These are phyloP conservation scores for Melanopsichium pennsylvanicum DNA, from an alignment of 1,284 basidiomycete species.

Conservation along the genomic window DNA sequence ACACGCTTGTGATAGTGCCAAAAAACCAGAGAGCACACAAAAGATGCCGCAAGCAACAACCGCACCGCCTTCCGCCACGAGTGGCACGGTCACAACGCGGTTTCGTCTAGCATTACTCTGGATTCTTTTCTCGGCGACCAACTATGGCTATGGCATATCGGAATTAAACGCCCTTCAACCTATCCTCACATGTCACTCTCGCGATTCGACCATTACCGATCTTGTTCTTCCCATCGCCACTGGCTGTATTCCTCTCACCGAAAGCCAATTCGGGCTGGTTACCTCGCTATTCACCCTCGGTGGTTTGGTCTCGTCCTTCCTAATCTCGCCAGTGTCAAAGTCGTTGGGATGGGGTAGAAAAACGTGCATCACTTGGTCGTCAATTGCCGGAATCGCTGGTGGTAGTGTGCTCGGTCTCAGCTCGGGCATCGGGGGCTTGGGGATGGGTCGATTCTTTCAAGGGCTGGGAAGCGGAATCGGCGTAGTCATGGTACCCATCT, in stretches of 20 bases:
- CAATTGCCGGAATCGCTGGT: slow-evolving; percentile 21
- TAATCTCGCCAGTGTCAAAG: slow-evolving; percentile 34
- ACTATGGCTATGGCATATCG: slow-evolving; percentile 62
- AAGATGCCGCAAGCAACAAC: background rate
- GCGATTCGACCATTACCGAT: slow-evolving; percentile 2
- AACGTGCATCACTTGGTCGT: slow-evolving; percentile 27
- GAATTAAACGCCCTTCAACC: slow-evolving; percentile 60
- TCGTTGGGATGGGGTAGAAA: slow-evolving; percentile 25
- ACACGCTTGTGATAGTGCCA: too few species aligned
- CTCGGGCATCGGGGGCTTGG: too few species aligned
- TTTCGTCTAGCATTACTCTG: slow-evolving; percentile 48
- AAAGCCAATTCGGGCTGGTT: slow-evolving; percentile 74
- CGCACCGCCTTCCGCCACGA: background rate
- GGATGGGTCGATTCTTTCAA: too few species aligned
- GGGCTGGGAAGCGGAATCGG: slow-evolving; percentile 69
- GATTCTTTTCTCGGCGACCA: slow-evolving; percentile 54
- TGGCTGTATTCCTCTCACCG: slow-evolving; percentile 40
- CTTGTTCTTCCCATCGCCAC: slow-evolving; percentile 22
- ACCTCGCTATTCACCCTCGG: slow-evolving; percentile 88
- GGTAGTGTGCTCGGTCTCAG: slow-evolving; percentile 23
- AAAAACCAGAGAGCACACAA: too few species aligned
- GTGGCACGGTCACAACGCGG: slow-evolving; percentile 14
- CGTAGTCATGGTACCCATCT: slow-evolving; percentile 85
- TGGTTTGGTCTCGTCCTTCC: slow-evolving; percentile 74
- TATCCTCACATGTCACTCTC: slow-evolving; percentile 40